Evolutionary conservation across 2,329 filamentous ascomycete species (phyloP), one percentile per base, ranked within the genome.

Genomic region (Neodidymelliopsis sp.): DNA sequence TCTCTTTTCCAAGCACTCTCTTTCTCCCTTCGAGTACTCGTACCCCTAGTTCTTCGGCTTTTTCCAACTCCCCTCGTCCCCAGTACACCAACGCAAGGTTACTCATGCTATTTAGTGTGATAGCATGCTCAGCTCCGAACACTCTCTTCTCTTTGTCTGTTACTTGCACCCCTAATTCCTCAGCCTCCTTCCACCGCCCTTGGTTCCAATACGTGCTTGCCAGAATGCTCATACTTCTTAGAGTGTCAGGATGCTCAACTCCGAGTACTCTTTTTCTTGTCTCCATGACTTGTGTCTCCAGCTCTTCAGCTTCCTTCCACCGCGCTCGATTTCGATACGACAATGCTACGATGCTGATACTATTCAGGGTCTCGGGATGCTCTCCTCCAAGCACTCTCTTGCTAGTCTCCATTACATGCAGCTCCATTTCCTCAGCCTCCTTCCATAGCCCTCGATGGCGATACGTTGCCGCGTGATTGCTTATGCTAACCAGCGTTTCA

Each of bases 11-110:
- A 35, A 35, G 37, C n/a, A 41, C 35, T 31, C 25, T 38, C 34
- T 23, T 20, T 18, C 35, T n/a, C n/a, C n/a, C n/a, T n/a, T n/a
- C n/a, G n/a, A n/a, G n/a, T n/a, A n/a, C n/a, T n/a, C n/a, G n/a
- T n/a, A n/a, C n/a, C n/a, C n/a, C n/a, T n/a, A n/a, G n/a, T n/a
- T n/a, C n/a, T n/a, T n/a, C n/a, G n/a, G n/a, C n/a, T n/a, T n/a
- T n/a, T n/a, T n/a, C n/a, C n/a, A n/a, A n/a, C n/a, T n/a, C n/a
- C n/a, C n/a, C n/a, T n/a, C n/a, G n/a, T n/a, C n/a, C n/a, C n/a
- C n/a, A n/a, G n/a, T n/a, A n/a, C n/a, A n/a, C n/a, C 20, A 13
- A 39, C n/a, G 46, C 51, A 4, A 54, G 46, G 15, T 54, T 54
- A 18, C 11, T 22, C 29, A 54, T 51, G 30, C 46, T 54, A 16